A percentile compares a stretch with the other conserved stretches of the same genome.
Conservation (phyloP, 345 rosid genomes). For the Citrus medica region DNA sequence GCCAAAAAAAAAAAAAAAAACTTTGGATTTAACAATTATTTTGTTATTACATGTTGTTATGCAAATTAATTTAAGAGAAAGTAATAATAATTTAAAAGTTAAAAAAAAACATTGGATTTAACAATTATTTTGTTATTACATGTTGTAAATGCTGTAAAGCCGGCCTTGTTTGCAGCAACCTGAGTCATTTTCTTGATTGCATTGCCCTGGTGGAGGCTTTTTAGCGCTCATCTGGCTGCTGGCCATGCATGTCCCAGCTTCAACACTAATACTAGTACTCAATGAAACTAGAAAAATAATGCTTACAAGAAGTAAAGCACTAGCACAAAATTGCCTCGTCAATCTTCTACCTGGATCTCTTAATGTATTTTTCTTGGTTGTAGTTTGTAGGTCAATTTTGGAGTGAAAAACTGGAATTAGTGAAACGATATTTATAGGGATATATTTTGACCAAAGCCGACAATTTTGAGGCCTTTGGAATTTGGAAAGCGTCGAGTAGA, state of each 20-base stretch:
- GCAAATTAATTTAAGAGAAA: too few relatives aligned
- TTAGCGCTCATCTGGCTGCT: conserved; percentile 23
- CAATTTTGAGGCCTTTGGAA: neutral
- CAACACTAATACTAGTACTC: neutral
- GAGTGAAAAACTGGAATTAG: neutral
- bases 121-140: too few relatives aligned
- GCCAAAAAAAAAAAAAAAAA: too few relatives aligned
- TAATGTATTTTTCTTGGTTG: too few relatives aligned
- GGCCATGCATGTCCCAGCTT: conserved; percentile 12
- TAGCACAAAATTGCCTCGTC: conserved; percentile 1
- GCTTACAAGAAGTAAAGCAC: neutral
- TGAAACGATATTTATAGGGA: neutral
- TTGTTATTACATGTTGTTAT: too few relatives aligned
- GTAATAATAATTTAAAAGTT: too few relatives aligned
- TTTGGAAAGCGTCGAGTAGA: neutral
- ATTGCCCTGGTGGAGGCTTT: conserved; percentile 5
- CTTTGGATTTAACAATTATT: too few relatives aligned
- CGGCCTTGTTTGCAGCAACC: conserved; percentile 18
- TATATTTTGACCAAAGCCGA: neutral
- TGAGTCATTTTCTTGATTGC: conserved; percentile 2
- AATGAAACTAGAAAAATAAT: neutral
- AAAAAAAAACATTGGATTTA: too few relatives aligned
- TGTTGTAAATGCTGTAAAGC: conserved; percentile 9
- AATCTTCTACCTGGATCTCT: neutral
- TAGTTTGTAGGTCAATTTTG: neutral